Base-by-base conservation (phyloP, 2,329 filamentous ascomycete species). In the Sporothrix dimorphospora region DNA sequence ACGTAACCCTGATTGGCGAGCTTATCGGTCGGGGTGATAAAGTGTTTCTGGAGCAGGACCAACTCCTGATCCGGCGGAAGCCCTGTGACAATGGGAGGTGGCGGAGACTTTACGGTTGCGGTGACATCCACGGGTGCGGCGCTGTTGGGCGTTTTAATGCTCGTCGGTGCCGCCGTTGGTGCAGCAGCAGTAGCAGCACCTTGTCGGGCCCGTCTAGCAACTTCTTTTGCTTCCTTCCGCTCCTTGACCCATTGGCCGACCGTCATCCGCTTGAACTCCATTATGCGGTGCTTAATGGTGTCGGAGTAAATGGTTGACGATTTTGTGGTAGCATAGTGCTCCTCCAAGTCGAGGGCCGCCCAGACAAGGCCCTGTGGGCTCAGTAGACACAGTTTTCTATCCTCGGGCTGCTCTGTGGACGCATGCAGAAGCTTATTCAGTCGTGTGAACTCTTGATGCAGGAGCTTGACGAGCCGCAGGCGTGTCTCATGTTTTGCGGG, bases 1-100 rank as follows among this genome's bases (percentile, higher is more conserved):
- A 98, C 90, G 79, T 98, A 98, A 21, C 93, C 94, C 78, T 90
- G 87, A 6, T 85, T 80, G 6, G 88, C 85, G n/a, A 97, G 84
- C 1, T 85, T 83, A 0, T 85, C 79, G 67, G 94, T 85, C 0
- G 91, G 86, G 0, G 91, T 92, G 16, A 90, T 79, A 2, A 97
- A 83, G 45, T 87, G 83, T 7, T 83, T 83, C 1, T 72, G 57
- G 1, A 94, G 82, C 11, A 96, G 82, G 19, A 85, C 78, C 4
- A 93, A 82, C 79, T 98, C 94, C 79, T 97, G 88, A 9, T 85
- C 79, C 0, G 85, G 79, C 0, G 85, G 89, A 11, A 98, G 83
- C 1, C 91, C 93, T 0, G 94, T 97, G 5, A 88, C 83, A 49
- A 97, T 85, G 6, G 69, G 67, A 9, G 71, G 68, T 1, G 71